Conservation (phyloP, 177 flowering plant genomes). For the Tripterygium wilfordii region DNA sequence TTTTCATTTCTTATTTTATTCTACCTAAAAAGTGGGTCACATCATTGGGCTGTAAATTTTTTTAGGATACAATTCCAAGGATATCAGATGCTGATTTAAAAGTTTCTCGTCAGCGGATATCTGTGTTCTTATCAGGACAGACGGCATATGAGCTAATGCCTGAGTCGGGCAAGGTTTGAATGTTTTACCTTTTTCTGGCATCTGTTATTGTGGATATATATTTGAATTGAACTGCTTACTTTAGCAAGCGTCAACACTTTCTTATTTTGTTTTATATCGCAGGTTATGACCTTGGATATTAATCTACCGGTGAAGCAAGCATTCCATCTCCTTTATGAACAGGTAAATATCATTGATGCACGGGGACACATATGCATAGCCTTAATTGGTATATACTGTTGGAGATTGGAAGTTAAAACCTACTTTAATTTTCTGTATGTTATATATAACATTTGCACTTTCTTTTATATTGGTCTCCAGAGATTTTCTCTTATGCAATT, state of each 20-base stretch:
- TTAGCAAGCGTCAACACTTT: constrained; percentile 4
- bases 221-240: neutral
- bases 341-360: constrained; percentile 65
- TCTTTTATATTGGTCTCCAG: too few species aligned
- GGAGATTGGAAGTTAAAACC: too few species aligned
- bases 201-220: neutral
- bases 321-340: constrained; percentile 86
- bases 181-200: constrained; percentile 16
- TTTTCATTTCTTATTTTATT: too few species aligned
- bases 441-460: too few species aligned
- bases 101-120: constrained; percentile 67
- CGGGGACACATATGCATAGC: too few species aligned
- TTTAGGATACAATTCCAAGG: constrained; percentile 48
- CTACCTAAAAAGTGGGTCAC: too few species aligned
- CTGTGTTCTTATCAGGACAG: constrained; percentile 65
- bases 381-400: too few species aligned
- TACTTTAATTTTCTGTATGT: too few species aligned
- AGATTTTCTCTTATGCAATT: too few species aligned
- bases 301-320: constrained; percentile 90
- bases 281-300: constrained; percentile 86
- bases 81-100: constrained; percentile 60
- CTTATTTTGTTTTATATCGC: constrained; percentile 4
- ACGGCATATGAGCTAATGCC: constrained; percentile 91
- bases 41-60: constrained; percentile 10
- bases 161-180: constrained; percentile 96